phyloP scores from a whole-genome alignment of 495 filamentous ascomycete species.

The Neurospora africana region DNA sequence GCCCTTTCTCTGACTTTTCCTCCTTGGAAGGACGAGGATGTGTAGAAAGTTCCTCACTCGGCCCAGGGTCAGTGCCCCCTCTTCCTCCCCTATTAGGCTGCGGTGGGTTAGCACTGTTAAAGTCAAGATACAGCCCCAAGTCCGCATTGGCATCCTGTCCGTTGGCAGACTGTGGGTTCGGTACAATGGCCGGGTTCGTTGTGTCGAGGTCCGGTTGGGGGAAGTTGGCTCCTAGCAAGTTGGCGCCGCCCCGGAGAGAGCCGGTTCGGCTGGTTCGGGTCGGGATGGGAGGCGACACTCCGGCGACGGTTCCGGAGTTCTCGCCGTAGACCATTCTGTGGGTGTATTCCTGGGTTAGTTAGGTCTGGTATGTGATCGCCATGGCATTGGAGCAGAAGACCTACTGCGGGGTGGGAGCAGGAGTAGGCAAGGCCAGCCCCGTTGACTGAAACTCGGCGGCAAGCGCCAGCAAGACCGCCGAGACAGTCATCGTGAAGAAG shows the following conservation, averaged over 20 bases:
- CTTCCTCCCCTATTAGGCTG: conserved; percentile 55
- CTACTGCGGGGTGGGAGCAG: neutral
- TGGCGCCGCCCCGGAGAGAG: conserved; percentile 24
- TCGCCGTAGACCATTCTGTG: conserved; percentile 19
- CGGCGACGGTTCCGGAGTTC: conserved; percentile 25
- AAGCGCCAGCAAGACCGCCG: neutral
- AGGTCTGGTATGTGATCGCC: neutral
- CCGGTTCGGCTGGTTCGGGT: conserved; percentile 20
- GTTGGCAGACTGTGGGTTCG: conserved; percentile 22
- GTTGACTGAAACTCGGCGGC: neutral
- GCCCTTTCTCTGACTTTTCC: neutral
- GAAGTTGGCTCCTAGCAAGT: conserved; percentile 27
- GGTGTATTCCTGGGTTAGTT: neutral
- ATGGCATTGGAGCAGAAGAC: too few relatives aligned
- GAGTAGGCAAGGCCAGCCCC: neutral
- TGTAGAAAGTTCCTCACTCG: conserved; percentile 7
- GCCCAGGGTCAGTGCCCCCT: conserved; percentile 53
- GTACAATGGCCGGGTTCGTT: conserved; percentile 23
- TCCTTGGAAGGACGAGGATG: too few relatives aligned
- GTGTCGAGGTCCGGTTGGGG: conserved; percentile 21
- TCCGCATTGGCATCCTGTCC: conserved; percentile 49
- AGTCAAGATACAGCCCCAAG: conserved; percentile 53
- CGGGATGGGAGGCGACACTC: conserved; percentile 25
- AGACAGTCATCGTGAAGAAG: neutral
- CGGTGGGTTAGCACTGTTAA: conserved; percentile 48